These are phyloP conservation scores for Kalmusia sp. DNA, from an alignment of 2,329 filamentous ascomycete species.

Conservation along the genomic window DNA sequence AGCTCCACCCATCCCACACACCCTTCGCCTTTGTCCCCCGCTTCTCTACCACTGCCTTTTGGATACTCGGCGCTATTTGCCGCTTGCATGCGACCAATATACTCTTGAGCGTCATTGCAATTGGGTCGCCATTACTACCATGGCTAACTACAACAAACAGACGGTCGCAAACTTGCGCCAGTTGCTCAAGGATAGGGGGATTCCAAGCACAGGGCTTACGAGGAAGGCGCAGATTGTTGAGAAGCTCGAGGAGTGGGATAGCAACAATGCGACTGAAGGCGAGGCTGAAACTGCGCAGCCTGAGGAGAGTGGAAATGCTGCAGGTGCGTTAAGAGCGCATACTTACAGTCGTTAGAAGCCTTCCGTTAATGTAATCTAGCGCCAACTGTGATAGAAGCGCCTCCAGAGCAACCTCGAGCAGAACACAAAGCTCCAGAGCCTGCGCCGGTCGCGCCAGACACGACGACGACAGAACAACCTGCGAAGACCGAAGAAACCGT, in stretches of 20 bases:
- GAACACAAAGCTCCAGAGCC: constrained; percentile 11
- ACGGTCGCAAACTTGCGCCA: constrained; percentile 56
- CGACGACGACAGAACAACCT: neutral
- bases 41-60: neutral
- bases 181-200: constrained; percentile 55
- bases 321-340: constrained; percentile 9
- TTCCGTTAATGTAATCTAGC: constrained; percentile 4
- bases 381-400: constrained; percentile 15
- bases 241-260: constrained; percentile 47
- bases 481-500: neutral
- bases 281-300: constrained; percentile 14
- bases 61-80: neutral
- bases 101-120: neutral
- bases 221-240: constrained; percentile 58
- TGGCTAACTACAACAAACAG: constrained; percentile 54
- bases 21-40: neutral
- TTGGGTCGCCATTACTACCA: constrained; percentile 16
- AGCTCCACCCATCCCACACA: neutral
- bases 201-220: constrained; percentile 54
- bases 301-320: constrained; percentile 9
- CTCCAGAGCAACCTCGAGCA: constrained; percentile 4
- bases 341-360: neutral
- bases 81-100: neutral
- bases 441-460: constrained; percentile 9
- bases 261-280: constrained; percentile 18